These are phyloP conservation scores for Alternaria alternata DNA, from an alignment of 2,329 filamentous ascomycete genomes.

Conservation along the genomic window DNA sequence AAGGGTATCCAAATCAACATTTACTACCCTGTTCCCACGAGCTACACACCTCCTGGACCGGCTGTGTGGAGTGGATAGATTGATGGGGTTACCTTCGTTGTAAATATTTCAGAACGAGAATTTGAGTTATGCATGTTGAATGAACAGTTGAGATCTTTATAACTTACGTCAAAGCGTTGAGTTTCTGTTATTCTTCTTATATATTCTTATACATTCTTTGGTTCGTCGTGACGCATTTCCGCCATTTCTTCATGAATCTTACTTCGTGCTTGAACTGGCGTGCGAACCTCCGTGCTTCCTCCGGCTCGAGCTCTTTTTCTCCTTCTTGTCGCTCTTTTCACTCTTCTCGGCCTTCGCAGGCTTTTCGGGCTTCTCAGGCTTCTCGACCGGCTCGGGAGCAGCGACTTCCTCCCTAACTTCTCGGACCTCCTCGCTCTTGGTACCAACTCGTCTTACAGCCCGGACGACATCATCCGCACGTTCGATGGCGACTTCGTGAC, in stretches of 20 bases:
- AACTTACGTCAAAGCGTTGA: background rate
- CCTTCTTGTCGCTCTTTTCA: slow-evolving; percentile 13
- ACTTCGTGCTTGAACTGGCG: slow-evolving; percentile 15
- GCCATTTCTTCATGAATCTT: background rate
- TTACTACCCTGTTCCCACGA: slow-evolving; percentile 34
- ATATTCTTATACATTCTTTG: slow-evolving; percentile 8
- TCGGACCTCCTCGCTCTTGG: slow-evolving; percentile 6
- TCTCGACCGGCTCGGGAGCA: background rate
- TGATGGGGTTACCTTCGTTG: background rate
- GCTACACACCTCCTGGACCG: slow-evolving; percentile 32
- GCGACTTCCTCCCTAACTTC: slow-evolving; percentile 7
- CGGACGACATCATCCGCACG: slow-evolving; percentile 65
- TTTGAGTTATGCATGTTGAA: background rate
- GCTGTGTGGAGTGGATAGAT: slow-evolving; percentile 29
- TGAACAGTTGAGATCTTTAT: background rate
- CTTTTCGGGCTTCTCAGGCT: slow-evolving; percentile 3
- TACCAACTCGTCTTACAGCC: slow-evolving; percentile 13
- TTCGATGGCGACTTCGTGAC: slow-evolving; percentile 75
- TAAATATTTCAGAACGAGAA: background rate
- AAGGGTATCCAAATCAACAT: slow-evolving; percentile 40
- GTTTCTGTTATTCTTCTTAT: slow-evolving; percentile 1
- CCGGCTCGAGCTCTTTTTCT: slow-evolving; percentile 18
- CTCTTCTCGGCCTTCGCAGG: slow-evolving; percentile 1
- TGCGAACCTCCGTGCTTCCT: slow-evolving; percentile 20
- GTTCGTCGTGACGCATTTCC: background rate